These are phyloP conservation scores for Davidsoniella virescens DNA, from an alignment of 2,329 filamentous ascomycete genomes.

Conservation along the genomic window DNA sequence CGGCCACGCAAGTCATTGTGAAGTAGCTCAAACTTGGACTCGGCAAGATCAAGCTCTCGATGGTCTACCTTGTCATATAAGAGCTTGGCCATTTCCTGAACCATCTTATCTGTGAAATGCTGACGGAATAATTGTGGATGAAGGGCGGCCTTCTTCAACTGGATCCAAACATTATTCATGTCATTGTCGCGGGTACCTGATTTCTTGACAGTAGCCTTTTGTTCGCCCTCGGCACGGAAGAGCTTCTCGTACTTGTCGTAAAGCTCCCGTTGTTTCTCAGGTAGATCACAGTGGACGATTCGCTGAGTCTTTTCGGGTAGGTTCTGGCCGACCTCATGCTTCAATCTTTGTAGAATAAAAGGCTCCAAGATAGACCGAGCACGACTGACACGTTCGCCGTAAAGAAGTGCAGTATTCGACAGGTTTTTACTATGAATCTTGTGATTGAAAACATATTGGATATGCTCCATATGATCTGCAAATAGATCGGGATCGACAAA, in stretches of 20 bases:
- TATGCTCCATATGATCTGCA: conserved; percentile 48
- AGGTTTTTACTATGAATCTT: conserved; percentile 73
- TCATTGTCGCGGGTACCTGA: conserved; percentile 33
- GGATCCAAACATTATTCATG: conserved; percentile 65
- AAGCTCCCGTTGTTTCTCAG: conserved; percentile 50
- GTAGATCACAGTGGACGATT: conserved; percentile 70
- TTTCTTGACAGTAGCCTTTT: conserved; percentile 23
- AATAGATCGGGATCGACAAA: conserved; percentile 88
- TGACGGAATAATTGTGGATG: conserved; percentile 79
- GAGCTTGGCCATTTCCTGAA: conserved; percentile 62
- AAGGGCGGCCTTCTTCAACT: conserved; percentile 79
- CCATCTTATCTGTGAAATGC: conserved; percentile 57
- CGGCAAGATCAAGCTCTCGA: conserved; percentile 34
- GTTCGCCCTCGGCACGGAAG: conserved; percentile 36
- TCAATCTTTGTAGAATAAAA: conserved; percentile 86
- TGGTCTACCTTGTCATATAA: conserved; percentile 53
- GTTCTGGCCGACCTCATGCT: conserved; percentile 75
- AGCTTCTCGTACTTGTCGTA: conserved; percentile 52
- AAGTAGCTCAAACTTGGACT: conserved; percentile 35
- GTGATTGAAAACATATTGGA: conserved; percentile 81
- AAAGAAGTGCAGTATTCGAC: conserved; percentile 67
- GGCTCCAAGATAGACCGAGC: conserved; percentile 87
- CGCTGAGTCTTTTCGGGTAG: conserved; percentile 65
- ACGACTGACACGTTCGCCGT: conserved; percentile 68
- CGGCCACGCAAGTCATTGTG: conserved; percentile 38